Evolutionary conservation across 768 basidiomycete genomes (phyloP).

Genomic region (Tylopilus felleus): DNA sequence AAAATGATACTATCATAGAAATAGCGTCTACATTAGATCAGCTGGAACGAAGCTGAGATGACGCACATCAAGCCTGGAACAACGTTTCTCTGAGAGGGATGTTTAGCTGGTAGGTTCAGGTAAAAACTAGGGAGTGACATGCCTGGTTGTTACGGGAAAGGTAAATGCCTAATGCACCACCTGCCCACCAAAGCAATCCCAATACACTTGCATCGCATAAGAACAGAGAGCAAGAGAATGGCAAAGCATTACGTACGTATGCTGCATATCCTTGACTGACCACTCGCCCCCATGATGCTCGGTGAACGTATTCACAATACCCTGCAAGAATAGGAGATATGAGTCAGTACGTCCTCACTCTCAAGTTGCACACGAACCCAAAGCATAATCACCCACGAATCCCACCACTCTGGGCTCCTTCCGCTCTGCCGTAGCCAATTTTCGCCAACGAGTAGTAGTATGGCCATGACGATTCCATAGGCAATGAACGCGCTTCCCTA

Average conservation of each 20-base stretch:
- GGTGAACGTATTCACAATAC: conserved; percentile 84
- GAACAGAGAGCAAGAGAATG: background rate
- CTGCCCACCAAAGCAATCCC: conserved; percentile 69
- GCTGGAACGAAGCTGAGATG: background rate
- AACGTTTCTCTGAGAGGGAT: conserved; percentile 56
- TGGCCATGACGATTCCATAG: conserved; percentile 77
- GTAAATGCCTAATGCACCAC: conserved; percentile 85
- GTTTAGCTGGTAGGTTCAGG: background rate
- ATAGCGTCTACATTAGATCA: background rate
- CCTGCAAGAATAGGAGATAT: conserved; percentile 6
- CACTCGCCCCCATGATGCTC: conserved; percentile 79
- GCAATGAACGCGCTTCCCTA: conserved; percentile 86
- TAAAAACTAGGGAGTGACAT: conserved; percentile 13
- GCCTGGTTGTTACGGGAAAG: conserved; percentile 77
- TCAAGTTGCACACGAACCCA: conserved; percentile 40
- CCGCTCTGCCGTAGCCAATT: conserved; percentile 70
- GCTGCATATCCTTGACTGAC: conserved; percentile 94
- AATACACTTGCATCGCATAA: conserved; percentile 47
- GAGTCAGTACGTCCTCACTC: background rate
- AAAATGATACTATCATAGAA: conserved; percentile 61
- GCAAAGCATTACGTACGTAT: conserved; percentile 58
- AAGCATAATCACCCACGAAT: conserved; percentile 63
- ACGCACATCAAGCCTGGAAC: conserved; percentile 77
- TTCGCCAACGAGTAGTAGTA: conserved; percentile 75
- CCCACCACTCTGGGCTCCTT: conserved; percentile 81